These are phyloP conservation scores for Salisapilia sapeloensis DNA, from an alignment of 352 stramenopile genomes.

Conservation along the genomic window DNA sequence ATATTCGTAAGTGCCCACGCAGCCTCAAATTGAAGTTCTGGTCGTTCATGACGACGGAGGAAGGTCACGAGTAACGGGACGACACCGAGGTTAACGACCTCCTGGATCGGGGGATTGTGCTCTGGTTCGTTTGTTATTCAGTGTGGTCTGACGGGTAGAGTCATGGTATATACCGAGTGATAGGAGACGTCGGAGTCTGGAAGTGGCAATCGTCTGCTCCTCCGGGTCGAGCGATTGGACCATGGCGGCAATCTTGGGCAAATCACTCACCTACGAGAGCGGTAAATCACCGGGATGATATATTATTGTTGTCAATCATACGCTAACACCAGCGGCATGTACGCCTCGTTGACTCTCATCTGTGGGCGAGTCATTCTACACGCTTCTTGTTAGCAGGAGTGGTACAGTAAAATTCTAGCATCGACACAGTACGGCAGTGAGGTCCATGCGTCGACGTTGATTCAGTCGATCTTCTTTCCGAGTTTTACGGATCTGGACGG, in stretches of 20 bases:
- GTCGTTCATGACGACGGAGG: slow-evolving; percentile 89
- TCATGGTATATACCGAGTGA: slow-evolving; percentile 79
- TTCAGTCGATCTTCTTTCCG: slow-evolving; percentile 73
- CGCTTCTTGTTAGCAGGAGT: too few relatives aligned
- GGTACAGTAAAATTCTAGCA: neutral
- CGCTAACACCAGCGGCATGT: neutral
- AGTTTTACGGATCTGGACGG: slow-evolving; percentile 72
- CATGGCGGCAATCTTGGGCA: slow-evolving; percentile 89
- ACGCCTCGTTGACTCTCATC: neutral
- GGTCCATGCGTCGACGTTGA: slow-evolving; percentile 50
- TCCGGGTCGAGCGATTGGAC: slow-evolving; percentile 85
- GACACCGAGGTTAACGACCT: slow-evolving; percentile 97
- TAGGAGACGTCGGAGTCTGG: slow-evolving; percentile 96
- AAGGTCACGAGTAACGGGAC: slow-evolving; percentile 98
- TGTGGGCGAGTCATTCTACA: neutral
- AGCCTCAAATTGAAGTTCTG: slow-evolving; percentile 94
- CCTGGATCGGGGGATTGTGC: slow-evolving; percentile 97
- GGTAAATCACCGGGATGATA: neutral
- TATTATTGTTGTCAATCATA: slow-evolving; percentile 3
- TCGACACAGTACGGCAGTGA: neutral
- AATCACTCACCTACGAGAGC: slow-evolving; percentile 75
- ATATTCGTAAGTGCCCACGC: slow-evolving; percentile 99
- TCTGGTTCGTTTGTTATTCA: slow-evolving; percentile 45
- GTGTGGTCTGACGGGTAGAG: slow-evolving; percentile 1
- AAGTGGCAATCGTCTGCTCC: slow-evolving; percentile 92